These are phyloP conservation scores for Agarophyton chilense DNA, from an alignment of 23 red algal species.

Conservation along the genomic window DNA sequence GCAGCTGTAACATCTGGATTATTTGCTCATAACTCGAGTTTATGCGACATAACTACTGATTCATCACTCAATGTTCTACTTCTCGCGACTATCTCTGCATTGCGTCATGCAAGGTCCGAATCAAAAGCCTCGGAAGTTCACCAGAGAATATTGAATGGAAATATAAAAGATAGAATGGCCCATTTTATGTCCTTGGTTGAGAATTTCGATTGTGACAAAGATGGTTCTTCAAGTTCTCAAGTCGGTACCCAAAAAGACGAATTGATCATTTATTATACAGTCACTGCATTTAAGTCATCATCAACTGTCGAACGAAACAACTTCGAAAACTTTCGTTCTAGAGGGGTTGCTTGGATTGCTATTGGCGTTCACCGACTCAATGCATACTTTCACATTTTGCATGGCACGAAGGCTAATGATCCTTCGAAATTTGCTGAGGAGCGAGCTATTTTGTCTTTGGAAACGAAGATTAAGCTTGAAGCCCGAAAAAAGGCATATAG, in stretches of 20 bases:
- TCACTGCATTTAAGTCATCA: not conserved
- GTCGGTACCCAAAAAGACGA: not conserved
- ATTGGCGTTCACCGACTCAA: slow-evolving; percentile 24
- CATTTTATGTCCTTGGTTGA: not conserved
- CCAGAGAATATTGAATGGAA: not conserved
- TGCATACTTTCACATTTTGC: not conserved
- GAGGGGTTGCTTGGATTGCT: slow-evolving; percentile 29
- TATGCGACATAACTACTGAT: not conserved
- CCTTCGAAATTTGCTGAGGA: slow-evolving; percentile 6
- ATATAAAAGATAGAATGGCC: not conserved
- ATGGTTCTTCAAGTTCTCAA: no score
- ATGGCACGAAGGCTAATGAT: not conserved
- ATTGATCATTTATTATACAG: not conserved
- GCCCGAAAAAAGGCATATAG: not conserved
- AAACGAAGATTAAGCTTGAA: not conserved
- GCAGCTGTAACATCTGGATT: slow-evolving; percentile 9
- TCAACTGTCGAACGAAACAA: not conserved
- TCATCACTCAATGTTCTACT: not conserved
- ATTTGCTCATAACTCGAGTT: not conserved
- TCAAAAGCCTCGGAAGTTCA: not conserved
- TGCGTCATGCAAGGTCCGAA: not conserved
- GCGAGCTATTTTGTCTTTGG: not conserved
- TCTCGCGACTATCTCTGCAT: not conserved
- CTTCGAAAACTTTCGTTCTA: not conserved
- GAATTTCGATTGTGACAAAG: not conserved